phyloP scores from a whole-genome alignment of 768 basidiomycete genomes.

The Mycena floridula region DNA sequence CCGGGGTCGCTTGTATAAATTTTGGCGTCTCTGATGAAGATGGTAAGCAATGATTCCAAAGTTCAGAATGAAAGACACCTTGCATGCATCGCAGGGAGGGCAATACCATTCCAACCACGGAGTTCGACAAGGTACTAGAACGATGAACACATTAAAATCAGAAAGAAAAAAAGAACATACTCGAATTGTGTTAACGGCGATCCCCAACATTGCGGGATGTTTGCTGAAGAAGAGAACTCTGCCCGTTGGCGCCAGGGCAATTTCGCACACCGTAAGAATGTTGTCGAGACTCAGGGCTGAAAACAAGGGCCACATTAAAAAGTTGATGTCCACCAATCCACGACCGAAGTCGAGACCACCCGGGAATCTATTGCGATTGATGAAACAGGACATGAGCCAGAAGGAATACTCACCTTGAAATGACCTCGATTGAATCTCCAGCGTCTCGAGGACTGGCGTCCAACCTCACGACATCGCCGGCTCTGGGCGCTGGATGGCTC shows the following conservation, averaged over 20 bases:
- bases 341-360: conserved; percentile 92
- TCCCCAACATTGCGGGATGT: conserved; percentile 88
- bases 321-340: conserved; percentile 89
- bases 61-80: no score
- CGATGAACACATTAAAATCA: conserved; percentile 87
- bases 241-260: conserved; percentile 83
- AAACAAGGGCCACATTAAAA: conserved; percentile 96
- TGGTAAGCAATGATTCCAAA: no score
- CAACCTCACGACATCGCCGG: conserved; percentile 80
- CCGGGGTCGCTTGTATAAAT: conserved; percentile 96
- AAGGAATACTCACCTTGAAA: no score
- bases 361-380: no score
- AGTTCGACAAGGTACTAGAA: conserved; percentile 89
- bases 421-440: conserved; percentile 62
- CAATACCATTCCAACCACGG: conserved; percentile 89
- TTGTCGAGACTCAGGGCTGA: conserved; percentile 90
- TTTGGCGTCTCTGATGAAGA: conserved; percentile 85
- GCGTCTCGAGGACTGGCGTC: conserved; percentile 71
- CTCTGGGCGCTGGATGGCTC: conserved; percentile 80
- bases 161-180: neutral
- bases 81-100: no score
- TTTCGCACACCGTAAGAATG: conserved; percentile 90
- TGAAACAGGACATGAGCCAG: no score
- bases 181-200: conserved; percentile 23
- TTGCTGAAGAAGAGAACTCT: conserved; percentile 83